A percentile compares a stretch with the other conserved stretches of the same genome.
phyloP scores from a whole-genome alignment of 768 basidiomycete species.

The Tricholoma sp. region DNA sequence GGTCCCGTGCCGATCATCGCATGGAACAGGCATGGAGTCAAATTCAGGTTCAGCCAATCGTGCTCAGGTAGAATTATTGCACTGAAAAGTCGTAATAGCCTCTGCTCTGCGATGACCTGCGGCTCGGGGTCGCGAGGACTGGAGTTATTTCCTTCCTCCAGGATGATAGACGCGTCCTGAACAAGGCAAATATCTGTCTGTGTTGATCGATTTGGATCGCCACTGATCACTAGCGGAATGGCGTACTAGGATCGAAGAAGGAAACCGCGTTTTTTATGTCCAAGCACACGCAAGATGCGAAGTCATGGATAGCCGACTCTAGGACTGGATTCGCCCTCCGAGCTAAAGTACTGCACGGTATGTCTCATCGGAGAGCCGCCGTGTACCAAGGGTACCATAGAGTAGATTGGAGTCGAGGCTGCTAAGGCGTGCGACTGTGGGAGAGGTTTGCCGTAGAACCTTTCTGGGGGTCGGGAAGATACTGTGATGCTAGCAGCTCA shows the following conservation, averaged over 20 bases:
- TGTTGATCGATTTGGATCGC: conserved; percentile 8
- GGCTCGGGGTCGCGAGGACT: conserved; percentile 11
- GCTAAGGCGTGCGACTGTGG: not conserved
- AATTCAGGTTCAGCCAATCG: conserved; percentile 12
- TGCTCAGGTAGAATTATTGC: conserved; percentile 21
- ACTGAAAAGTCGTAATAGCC: conserved; percentile 28
- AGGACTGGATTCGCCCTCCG: conserved; percentile 1
- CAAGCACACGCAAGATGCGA: conserved; percentile 8
- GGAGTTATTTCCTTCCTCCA: conserved; percentile 7
- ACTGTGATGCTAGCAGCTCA: not conserved
- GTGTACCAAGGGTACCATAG: not conserved
- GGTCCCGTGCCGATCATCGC: conserved; percentile 28
- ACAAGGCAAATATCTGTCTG: conserved; percentile 10
- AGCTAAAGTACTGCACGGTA: conserved; percentile 12
- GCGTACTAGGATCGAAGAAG: conserved; percentile 7
- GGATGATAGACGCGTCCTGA: conserved; percentile 7
- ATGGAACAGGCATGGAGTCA: conserved; percentile 25
- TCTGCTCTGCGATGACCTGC: conserved; percentile 21
- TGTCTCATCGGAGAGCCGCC: conserved; percentile 10
- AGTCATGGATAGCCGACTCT: conserved; percentile 9
- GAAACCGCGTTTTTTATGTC: conserved; percentile 6
- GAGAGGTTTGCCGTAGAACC: not conserved
- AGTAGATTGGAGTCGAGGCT: not conserved
- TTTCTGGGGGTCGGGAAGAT: too few relatives aligned
- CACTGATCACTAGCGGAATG: conserved; percentile 14